Evolutionary conservation across 73 alveolate genomes (phyloP).

Genomic region (Loxodes magnus): DNA sequence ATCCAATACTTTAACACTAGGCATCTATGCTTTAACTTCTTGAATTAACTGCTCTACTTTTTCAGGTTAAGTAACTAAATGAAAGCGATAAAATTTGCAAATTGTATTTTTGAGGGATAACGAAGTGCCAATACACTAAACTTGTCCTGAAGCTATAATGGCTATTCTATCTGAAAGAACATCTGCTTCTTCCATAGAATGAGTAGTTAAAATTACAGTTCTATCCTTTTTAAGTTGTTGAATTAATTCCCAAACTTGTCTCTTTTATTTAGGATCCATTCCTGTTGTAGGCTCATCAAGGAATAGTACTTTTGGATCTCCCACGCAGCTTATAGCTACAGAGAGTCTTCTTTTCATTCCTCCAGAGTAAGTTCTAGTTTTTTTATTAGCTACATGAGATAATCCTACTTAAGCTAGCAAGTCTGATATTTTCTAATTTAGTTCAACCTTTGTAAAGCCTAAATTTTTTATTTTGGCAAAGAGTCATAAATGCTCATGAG

Average conservation of each 20-base stretch:
- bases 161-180: constrained; percentile 91
- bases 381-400: constrained; percentile 33
- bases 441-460: constrained; percentile 26
- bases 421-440: constrained; percentile 36
- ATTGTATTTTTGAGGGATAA: constrained; percentile 76
- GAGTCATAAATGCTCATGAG: constrained; percentile 67
- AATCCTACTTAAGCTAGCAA: constrained; percentile 38
- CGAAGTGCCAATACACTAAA: constrained; percentile 91
- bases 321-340: constrained; percentile 80
- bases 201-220: constrained; percentile 90
- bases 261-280: constrained; percentile 77
- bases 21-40: too few species aligned
- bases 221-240: constrained; percentile 61
- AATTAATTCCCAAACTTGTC: constrained; percentile 69
- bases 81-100: constrained; percentile 5
- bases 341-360: constrained; percentile 95
- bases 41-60: too few species aligned
- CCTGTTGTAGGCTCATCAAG: constrained; percentile 92
- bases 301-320: constrained; percentile 65
- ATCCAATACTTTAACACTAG: too few species aligned
- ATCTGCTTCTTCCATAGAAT: constrained; percentile 98
- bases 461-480: constrained; percentile 54
- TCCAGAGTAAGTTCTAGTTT: constrained; percentile 74
- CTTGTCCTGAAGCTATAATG: constrained; percentile 83
- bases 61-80: background rate